phyloP scores from a whole-genome alignment of 306 rosid genomes.

The Cucurbita moschata region DNA sequence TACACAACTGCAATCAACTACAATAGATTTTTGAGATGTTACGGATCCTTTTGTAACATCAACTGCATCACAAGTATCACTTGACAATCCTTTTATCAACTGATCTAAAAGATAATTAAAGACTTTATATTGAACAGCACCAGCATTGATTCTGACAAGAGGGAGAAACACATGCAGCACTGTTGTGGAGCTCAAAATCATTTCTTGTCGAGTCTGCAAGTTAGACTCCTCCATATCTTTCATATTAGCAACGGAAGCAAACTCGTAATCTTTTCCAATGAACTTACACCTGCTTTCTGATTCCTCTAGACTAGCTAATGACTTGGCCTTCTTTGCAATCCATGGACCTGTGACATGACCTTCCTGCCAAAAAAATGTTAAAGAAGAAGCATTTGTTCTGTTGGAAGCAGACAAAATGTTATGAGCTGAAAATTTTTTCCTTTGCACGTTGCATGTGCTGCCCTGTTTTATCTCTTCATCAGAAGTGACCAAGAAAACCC shows the following conservation, averaged over 20 bases:
- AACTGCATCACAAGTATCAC: slow-evolving; percentile 23
- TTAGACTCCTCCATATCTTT: slow-evolving; percentile 55
- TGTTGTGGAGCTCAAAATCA: slow-evolving; percentile 65
- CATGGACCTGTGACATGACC: slow-evolving; percentile 83
- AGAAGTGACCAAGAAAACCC: slow-evolving; percentile 39
- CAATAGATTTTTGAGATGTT: slow-evolving; percentile 52
- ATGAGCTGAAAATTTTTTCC: slow-evolving; percentile 33
- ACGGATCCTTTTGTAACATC: slow-evolving; percentile 22
- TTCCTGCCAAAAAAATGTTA: slow-evolving; percentile 64
- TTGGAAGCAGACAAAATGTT: slow-evolving; percentile 39
- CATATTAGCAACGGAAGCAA: slow-evolving; percentile 57
- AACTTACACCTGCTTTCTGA: slow-evolving; percentile 40
- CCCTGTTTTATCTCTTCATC: slow-evolving; percentile 17
- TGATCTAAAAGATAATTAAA: slow-evolving; percentile 38
- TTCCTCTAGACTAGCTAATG: slow-evolving; percentile 48
- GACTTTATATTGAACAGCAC: slow-evolving; percentile 38
- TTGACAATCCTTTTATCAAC: slow-evolving; percentile 35
- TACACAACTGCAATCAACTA: slow-evolving; percentile 43
- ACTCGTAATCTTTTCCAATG: slow-evolving; percentile 51
- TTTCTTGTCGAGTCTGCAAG: slow-evolving; percentile 63
- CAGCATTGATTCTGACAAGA: slow-evolving; percentile 28
- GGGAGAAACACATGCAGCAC: slow-evolving; percentile 37
- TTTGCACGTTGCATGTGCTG: slow-evolving; percentile 20
- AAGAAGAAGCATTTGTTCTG: slow-evolving; percentile 34
- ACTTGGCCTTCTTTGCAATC: slow-evolving; percentile 76